Percentiles rank a stretch among this genome's conserved stretches.
phyloP scores from a whole-genome alignment of 192 early-diverging fungal species.

The Backusella tuberculispora region DNA sequence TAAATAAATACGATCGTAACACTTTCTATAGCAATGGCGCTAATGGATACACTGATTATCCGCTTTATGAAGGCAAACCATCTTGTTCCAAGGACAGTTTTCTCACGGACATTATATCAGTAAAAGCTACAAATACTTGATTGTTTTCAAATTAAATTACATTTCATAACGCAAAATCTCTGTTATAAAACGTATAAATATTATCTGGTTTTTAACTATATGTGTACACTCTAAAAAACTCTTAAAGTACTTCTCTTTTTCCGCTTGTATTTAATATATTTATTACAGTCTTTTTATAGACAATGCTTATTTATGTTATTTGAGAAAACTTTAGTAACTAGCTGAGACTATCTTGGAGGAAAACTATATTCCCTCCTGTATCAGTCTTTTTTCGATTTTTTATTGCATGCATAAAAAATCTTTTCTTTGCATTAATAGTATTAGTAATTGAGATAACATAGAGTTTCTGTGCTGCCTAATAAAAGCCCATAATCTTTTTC shows the following conservation, averaged over 20 bases:
- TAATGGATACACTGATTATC: slow-evolving; percentile 34
- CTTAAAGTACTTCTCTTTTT: no score
- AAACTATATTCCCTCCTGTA: background rate
- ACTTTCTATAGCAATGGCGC: slow-evolving; percentile 25
- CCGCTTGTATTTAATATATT: no score
- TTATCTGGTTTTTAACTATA: no score
- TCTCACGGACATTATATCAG: background rate
- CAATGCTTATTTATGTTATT: background rate
- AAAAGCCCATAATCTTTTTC: no score
- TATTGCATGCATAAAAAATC: background rate
- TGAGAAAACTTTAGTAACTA: background rate
- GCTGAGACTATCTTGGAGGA: background rate
- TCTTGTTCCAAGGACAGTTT: background rate
- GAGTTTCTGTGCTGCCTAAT: no score
- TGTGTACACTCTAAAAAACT: no score
- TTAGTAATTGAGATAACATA: background rate
- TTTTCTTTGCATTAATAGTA: background rate
- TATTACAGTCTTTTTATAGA: no score
- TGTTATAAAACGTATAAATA: no score
- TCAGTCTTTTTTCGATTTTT: background rate
- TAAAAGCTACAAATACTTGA: no score
- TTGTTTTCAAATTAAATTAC: no score
- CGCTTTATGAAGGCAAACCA: background rate
- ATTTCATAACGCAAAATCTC: no score
- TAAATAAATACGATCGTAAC: slow-evolving; percentile 30